Evolutionary conservation across 164 flowering plant genomes (phyloP).

Genomic region (Nelumbo lutea): DNA sequence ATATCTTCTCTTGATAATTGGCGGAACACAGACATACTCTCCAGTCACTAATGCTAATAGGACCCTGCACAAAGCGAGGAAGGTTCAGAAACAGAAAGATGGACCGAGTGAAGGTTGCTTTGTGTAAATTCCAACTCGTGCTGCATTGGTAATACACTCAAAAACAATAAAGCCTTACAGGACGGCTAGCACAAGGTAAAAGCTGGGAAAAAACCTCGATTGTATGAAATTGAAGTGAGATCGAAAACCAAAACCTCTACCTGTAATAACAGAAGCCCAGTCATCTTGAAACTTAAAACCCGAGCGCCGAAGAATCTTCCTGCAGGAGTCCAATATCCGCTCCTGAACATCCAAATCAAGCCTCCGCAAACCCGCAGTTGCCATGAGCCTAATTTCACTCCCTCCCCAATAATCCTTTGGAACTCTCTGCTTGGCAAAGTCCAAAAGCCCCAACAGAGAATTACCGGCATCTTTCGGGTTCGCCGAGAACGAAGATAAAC

Average conservation of each 20-base stretch:
- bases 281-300: slow-evolving; percentile 72
- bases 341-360: slow-evolving; percentile 48
- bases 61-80: too few relatives aligned
- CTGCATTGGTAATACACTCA: too few relatives aligned
- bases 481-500: slow-evolving; percentile 60
- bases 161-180: too few relatives aligned
- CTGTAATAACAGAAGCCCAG: slow-evolving; percentile 88
- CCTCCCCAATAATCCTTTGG: slow-evolving; percentile 55
- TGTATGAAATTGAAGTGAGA: neutral
- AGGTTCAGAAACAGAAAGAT: too few relatives aligned
- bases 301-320: slow-evolving; percentile 49
- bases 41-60: too few relatives aligned
- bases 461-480: slow-evolving; percentile 54
- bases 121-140: too few relatives aligned
- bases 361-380: slow-evolving; percentile 87
- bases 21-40: too few relatives aligned
- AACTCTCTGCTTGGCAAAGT: slow-evolving; percentile 57
- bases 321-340: slow-evolving; percentile 59
- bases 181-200: too few relatives aligned
- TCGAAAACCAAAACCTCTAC: slow-evolving; percentile 23
- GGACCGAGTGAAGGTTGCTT: too few relatives aligned
- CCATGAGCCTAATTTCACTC: slow-evolving; percentile 85
- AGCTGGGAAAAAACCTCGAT: neutral
- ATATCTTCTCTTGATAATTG: too few relatives aligned
- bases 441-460: slow-evolving; percentile 58